Evolutionary conservation across 2,329 filamentous ascomycete species (phyloP).

Genomic region (Beauveria rudraprayagi): DNA sequence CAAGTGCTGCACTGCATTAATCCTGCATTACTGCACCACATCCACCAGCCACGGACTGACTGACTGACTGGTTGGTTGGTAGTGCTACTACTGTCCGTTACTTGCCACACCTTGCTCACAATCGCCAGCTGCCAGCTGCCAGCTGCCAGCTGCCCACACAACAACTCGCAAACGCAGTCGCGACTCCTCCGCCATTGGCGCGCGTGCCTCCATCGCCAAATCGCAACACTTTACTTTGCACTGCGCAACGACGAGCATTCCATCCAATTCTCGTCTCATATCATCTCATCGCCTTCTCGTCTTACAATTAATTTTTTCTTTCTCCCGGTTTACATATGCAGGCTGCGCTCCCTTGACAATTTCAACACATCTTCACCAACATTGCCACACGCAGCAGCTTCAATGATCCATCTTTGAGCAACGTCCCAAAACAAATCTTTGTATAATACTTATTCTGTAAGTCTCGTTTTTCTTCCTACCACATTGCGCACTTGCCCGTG

Average conservation of each 20-base stretch:
- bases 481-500: background rate
- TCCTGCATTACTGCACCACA: background rate
- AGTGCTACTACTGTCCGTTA: background rate
- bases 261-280: background rate
- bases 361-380: background rate
- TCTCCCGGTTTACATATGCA: background rate
- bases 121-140: background rate
- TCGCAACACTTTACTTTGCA: background rate
- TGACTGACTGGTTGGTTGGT: no score
- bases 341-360: background rate
- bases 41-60: background rate
- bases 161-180: background rate
- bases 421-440: background rate
- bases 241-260: background rate
- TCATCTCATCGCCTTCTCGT: background rate
- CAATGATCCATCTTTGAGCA: background rate
- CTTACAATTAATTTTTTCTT: background rate
- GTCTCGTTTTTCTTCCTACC: background rate
- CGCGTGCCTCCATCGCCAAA: background rate
- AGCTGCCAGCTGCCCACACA: background rate
- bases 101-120: background rate
- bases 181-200: constrained; percentile 8
- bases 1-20: background rate
- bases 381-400: background rate
- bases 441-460: background rate